Percentiles rank a stretch among this genome's conserved stretches.
Conservation (phyloP, 2,329 filamentous ascomycete species). For the Alternaria sp. region DNA sequence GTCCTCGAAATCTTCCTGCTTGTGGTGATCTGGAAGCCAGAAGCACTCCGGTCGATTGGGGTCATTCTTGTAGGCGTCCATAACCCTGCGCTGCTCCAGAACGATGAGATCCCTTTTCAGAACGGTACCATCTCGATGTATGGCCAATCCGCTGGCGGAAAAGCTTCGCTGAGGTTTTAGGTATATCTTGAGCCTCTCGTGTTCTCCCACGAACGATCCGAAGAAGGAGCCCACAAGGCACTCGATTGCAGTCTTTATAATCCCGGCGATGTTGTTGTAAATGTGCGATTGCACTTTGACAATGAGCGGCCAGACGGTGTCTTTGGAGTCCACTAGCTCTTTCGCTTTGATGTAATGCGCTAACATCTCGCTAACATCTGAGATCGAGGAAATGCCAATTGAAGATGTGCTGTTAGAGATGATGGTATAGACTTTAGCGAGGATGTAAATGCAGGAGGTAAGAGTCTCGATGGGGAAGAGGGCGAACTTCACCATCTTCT, state of each 20-base stretch:
- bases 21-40: background rate
- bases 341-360: background rate
- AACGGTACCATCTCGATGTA: background rate
- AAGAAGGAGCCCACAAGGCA: background rate
- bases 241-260: background rate
- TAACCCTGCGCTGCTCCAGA: background rate
- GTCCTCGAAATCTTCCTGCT: background rate
- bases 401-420: background rate
- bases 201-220: background rate
- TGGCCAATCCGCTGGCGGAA: background rate
- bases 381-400: no score
- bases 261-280: background rate
- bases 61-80: background rate
- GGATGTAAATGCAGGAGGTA: background rate
- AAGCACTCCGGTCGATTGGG: background rate
- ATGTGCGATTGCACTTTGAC: background rate
- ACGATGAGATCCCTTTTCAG: background rate
- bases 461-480: background rate
- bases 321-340: background rate
- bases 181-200: background rate
- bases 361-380: no score
- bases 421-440: background rate
- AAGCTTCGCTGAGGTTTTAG: background rate
- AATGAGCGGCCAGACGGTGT: background rate
- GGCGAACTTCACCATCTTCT: background rate